A percentile compares a stretch with the other conserved stretches of the same genome.
These are phyloP conservation scores for Lentinula edodes DNA, from an alignment of 768 basidiomycete genomes.

Conservation along the genomic window DNA sequence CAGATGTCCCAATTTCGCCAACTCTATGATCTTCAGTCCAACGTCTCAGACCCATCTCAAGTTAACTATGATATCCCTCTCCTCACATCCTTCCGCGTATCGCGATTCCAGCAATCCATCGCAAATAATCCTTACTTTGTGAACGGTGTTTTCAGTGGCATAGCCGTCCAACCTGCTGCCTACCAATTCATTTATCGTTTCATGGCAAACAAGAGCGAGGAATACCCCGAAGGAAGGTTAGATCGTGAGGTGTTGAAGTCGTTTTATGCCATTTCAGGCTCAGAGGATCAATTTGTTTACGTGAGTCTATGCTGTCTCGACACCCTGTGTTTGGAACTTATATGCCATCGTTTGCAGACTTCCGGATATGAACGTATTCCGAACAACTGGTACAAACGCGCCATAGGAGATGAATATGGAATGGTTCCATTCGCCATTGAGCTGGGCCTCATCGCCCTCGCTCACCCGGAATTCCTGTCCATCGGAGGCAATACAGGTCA, in stretches of 20 bases:
- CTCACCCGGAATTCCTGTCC: slow-evolving; percentile 6
- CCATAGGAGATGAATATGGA: slow-evolving; percentile 4
- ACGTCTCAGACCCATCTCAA: background rate
- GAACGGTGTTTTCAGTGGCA: background rate
- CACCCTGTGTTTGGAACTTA: background rate
- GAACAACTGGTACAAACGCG: slow-evolving; percentile 5
- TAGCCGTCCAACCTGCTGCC: background rate
- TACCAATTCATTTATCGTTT: background rate
- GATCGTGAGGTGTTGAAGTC: background rate
- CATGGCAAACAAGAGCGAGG: slow-evolving; percentile 4
- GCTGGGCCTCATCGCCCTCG: background rate
- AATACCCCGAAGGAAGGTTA: slow-evolving; percentile 4
- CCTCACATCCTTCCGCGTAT: background rate
- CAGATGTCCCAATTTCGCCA: background rate
- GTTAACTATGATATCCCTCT: slow-evolving; percentile 5
- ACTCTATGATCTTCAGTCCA: background rate
- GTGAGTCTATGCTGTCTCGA: background rate
- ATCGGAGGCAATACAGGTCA: slow-evolving; percentile 5
- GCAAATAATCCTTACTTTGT: slow-evolving; percentile 2
- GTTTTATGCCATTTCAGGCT: background rate
- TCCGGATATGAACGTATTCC: slow-evolving; percentile 7
- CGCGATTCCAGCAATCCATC: slow-evolving; percentile 1
- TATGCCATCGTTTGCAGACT: background rate
- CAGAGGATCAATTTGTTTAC: background rate
- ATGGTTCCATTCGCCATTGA: background rate